A percentile compares a stretch with the other conserved stretches of the same genome.
Conservation (phyloP, 2,329 filamentous ascomycete genomes). For the Scedosporium aurantiacum region DNA sequence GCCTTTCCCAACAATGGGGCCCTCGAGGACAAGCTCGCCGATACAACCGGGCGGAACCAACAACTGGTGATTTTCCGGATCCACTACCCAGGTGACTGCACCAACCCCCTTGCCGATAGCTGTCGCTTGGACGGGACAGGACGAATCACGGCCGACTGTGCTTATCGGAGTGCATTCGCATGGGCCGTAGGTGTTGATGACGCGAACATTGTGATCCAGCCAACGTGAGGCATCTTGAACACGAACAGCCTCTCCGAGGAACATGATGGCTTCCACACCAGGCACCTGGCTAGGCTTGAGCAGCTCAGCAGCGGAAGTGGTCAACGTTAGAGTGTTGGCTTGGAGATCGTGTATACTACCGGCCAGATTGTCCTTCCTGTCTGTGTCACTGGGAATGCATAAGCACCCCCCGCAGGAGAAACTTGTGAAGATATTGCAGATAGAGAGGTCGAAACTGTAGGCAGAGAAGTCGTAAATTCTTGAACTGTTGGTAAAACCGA, state of each 20-base stretch:
- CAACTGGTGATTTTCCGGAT: conserved; percentile 32
- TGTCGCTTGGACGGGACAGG: too few relatives aligned
- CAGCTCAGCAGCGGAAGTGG: conserved; percentile 36
- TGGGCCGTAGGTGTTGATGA: conserved; percentile 42
- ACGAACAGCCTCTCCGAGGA: conserved; percentile 43
- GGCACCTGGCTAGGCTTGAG: conserved; percentile 33
- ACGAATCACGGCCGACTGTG: conserved; percentile 32
- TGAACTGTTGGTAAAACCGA: conserved; percentile 16
- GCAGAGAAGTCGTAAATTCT: conserved; percentile 36
- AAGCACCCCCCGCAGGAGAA: conserved; percentile 36
- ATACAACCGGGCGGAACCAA: conserved; percentile 36
- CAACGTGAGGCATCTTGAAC: conserved; percentile 35
- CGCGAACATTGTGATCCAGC: conserved; percentile 30
- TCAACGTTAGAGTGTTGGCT: conserved; percentile 38
- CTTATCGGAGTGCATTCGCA: conserved; percentile 43
- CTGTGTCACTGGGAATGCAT: conserved; percentile 42
- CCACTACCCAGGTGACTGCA: conserved; percentile 32
- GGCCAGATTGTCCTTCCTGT: conserved; percentile 38
- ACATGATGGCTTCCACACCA: conserved; percentile 32
- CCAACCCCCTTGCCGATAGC: too few relatives aligned
- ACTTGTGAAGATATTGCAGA: conserved; percentile 42
- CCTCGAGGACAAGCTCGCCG: conserved; percentile 42
- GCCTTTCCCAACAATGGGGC: conserved; percentile 47
- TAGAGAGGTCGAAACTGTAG: conserved; percentile 44
- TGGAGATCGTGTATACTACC: conserved; percentile 30